Conservation (phyloP, 371 early-diverging fungal species). For the Paraphysoderma sedebokerense region DNA sequence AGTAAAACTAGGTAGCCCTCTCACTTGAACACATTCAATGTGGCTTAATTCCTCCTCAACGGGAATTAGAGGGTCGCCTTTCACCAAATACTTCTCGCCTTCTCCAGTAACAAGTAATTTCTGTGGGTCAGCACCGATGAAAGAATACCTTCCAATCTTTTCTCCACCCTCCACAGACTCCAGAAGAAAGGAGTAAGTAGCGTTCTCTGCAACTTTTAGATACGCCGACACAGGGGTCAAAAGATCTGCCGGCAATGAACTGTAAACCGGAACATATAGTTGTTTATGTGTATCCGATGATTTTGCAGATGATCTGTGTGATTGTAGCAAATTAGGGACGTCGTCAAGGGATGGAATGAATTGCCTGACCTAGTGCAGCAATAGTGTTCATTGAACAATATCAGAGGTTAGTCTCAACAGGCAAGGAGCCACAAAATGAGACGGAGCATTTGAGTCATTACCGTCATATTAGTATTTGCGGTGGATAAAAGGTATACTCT, state of each 20-base stretch:
- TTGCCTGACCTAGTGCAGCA: no score
- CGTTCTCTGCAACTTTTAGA: conserved; percentile 56
- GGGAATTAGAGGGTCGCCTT: conserved; percentile 75
- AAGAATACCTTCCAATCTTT: conserved; percentile 84
- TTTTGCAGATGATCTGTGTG: no score
- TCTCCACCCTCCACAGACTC: conserved; percentile 93
- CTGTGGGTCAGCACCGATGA: conserved; percentile 81
- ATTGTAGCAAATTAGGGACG: no score
- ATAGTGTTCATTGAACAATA: no score
- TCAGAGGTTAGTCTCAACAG: no score
- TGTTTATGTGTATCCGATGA: no score
- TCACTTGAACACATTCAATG: conserved; percentile 55
- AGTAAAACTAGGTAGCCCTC: conserved; percentile 73
- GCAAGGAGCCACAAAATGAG: no score
- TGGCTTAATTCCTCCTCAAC: conserved; percentile 63
- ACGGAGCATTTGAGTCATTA: no score
- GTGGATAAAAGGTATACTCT: no score
- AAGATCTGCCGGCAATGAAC: conserved; percentile 71
- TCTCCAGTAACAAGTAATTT: conserved; percentile 61
- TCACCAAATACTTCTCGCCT: conserved; percentile 23
- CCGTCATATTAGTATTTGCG: no score
- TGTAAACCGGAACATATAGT: conserved; percentile 54
- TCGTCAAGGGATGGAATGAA: no score
- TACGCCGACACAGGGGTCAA: conserved; percentile 93
- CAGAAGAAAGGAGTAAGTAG: conserved; percentile 73